Evolutionary conservation across 106 monocot genomes (phyloP).

Genomic region (Acorus gramineus): DNA sequence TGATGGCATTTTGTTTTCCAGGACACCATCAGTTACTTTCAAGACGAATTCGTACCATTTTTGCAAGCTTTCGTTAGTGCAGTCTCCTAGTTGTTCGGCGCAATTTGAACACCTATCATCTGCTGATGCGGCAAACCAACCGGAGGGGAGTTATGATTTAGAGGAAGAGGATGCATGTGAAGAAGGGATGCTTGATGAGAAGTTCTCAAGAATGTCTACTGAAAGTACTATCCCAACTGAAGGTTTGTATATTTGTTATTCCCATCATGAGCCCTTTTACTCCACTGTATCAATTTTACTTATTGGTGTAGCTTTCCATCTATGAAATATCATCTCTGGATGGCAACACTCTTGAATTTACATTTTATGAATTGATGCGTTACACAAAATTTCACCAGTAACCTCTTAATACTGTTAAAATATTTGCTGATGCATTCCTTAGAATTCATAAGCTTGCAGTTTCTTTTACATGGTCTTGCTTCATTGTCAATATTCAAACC

Average conservation of each 20-base stretch:
- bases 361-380: too few relatives aligned
- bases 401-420: too few relatives aligned
- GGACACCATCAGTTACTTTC: constrained; percentile 61
- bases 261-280: too few relatives aligned
- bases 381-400: too few relatives aligned
- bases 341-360: constrained; percentile 1
- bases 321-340: too few relatives aligned
- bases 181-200: not conserved
- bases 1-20: constrained; percentile 3
- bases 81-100: constrained; percentile 11
- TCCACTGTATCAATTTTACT: too few relatives aligned
- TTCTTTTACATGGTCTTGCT: too few relatives aligned
- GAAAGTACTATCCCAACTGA: not conserved
- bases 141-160: constrained; percentile 1
- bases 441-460: too few relatives aligned
- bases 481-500: too few relatives aligned
- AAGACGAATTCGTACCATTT: constrained; percentile 74
- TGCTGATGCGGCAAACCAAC: constrained; percentile 1
- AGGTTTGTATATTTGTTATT: constrained; percentile 13
- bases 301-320: too few relatives aligned
- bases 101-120: not conserved
- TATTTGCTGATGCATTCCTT: too few relatives aligned
- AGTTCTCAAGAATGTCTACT: constrained; percentile 1
- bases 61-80: constrained; percentile 87
- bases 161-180: not conserved